Base-by-base conservation (phyloP, 2,329 filamentous ascomycete genomes). In the Dothiorella sarmentorum region DNA sequence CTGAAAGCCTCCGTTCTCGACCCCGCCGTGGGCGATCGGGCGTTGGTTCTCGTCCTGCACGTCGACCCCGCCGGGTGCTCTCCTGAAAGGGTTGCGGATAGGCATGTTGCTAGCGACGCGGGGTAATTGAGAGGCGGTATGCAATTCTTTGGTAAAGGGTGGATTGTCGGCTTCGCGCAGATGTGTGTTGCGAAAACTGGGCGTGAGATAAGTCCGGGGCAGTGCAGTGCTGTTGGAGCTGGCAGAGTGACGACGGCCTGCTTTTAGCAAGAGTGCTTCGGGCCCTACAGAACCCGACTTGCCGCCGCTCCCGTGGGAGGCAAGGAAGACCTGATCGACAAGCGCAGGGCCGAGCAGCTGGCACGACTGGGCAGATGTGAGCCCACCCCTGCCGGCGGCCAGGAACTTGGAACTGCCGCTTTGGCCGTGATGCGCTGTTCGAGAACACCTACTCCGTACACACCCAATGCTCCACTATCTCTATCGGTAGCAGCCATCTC, bases 11-110 rank as follows among this genome's bases (percentile, higher is more conserved):
- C 47, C 45, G 22, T 40, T 33, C 3, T 53, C 49, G n/a, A 27
- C 49, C n/a, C 31, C 31, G 35, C 17, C 35, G 20, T 31, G 42
- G 42, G 42, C 26, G 40, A 26, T 57, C 20, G 57, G 57, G 64
- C 66, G 71, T 56, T 67, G 67, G 56, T 65, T 61, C 43, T 70
- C 68, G n/a, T 73, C 70, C 47, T 66, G 55, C 17, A 65, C 64
- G 43, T 73, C 72, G 59, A 64, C 66, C 29, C 63, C 66, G 58
- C 69, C 70, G 51, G 68, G 67, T 37, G 58, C 35, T 56, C 71
- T 71, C 61, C 70, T 70, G 62, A 75, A 75, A 11, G 72, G 73
- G 59, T 75, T 75, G 64, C 73, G 73, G 55, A 75, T 71, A 61
- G 73, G 73, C 73, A 75, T 75, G 53, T 58, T 61, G 59, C 29